These are phyloP conservation scores for Naganishia friedmannii DNA, from an alignment of 768 basidiomycete genomes.

Conservation along the genomic window DNA sequence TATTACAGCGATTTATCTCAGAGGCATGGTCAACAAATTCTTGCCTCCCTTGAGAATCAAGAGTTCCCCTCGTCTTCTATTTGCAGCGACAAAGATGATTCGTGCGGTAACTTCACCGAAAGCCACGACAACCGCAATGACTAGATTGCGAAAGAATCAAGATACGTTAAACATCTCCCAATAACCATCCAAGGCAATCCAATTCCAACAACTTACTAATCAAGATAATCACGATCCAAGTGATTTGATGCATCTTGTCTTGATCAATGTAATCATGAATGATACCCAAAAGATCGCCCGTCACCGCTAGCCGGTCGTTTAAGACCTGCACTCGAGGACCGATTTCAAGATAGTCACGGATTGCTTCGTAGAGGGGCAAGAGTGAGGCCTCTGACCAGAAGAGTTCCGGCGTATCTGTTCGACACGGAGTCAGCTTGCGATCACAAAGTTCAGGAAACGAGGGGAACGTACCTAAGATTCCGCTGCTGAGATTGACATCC, in stretches of 20 bases:
- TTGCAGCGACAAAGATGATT: conserved; percentile 42
- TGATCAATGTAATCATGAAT: conserved; percentile 92
- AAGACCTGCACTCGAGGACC: conserved; percentile 73
- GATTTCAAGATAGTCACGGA: conserved; percentile 93
- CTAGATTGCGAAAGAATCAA: neutral
- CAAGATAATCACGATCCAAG: conserved; percentile 78
- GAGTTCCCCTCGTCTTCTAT: conserved; percentile 39
- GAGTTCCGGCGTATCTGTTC: conserved; percentile 74
- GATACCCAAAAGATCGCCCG: conserved; percentile 81
- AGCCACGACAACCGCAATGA: conserved; percentile 31
- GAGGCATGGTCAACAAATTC: neutral
- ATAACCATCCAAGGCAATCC: conserved; percentile 53
- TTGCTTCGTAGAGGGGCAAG: conserved; percentile 83
- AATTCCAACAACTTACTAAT: conserved; percentile 73
- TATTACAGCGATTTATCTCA: neutral
- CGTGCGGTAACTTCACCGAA: conserved; percentile 49
- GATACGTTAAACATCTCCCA: neutral
- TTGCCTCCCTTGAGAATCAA: conserved; percentile 32
- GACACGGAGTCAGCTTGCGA: neutral
- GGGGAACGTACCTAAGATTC: conserved; percentile 63
- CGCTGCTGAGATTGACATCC: conserved; percentile 86
- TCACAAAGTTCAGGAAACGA: neutral
- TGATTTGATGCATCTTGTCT: conserved; percentile 84
- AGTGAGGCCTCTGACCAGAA: conserved; percentile 94
- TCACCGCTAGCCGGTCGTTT: conserved; percentile 82